These are phyloP conservation scores for Saxispiralis lemnorum DNA, from an alignment of 495 filamentous ascomycete genomes.

Conservation along the genomic window DNA sequence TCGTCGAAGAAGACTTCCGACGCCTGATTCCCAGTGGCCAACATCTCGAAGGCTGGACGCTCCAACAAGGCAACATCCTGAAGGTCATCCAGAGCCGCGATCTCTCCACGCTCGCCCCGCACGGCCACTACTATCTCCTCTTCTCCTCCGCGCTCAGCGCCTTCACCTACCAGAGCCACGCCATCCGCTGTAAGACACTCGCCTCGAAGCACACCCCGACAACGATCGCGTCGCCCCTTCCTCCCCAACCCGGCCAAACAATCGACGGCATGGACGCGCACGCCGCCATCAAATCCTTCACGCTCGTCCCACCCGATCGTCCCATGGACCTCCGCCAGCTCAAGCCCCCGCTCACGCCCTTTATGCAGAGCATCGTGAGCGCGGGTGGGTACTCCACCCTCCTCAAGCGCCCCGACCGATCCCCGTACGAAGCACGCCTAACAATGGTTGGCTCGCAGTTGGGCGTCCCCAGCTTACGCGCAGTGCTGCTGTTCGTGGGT, in stretches of 20 bases:
- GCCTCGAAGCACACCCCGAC: conserved; percentile 22
- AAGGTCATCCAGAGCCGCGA: conserved; percentile 36
- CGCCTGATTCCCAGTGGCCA: conserved; percentile 38
- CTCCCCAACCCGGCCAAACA: conserved; percentile 22
- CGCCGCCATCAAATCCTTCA: conserved; percentile 29
- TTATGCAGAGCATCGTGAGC: conserved; percentile 13
- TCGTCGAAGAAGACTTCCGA: conserved; percentile 46
- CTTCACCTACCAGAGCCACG: conserved; percentile 33
- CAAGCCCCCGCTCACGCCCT: conserved; percentile 15
- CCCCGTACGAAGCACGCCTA: conserved; percentile 18
- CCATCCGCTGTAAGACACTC: conserved; percentile 29
- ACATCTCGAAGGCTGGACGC: conserved; percentile 46
- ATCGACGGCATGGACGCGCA: conserved; percentile 32
- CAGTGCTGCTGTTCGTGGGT: conserved; percentile 11
- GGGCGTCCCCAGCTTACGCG: conserved; percentile 5
- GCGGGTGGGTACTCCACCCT: conserved; percentile 17
- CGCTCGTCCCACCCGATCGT: conserved; percentile 32
- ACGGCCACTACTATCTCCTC: conserved; percentile 42
- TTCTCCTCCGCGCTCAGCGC: conserved; percentile 41
- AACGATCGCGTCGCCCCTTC: conserved; percentile 15
- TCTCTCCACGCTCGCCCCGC: conserved; percentile 32
- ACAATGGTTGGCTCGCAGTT: conserved; percentile 18
- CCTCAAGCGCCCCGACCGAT: conserved; percentile 5
- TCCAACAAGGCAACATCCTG: conserved; percentile 25
- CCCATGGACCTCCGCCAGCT: conserved; percentile 18